A percentile compares a stretch with the other conserved stretches of the same genome.
These are phyloP conservation scores for Pelargonium hybrid DNA, from an alignment of 441 rosid species.

Conservation along the genomic window DNA sequence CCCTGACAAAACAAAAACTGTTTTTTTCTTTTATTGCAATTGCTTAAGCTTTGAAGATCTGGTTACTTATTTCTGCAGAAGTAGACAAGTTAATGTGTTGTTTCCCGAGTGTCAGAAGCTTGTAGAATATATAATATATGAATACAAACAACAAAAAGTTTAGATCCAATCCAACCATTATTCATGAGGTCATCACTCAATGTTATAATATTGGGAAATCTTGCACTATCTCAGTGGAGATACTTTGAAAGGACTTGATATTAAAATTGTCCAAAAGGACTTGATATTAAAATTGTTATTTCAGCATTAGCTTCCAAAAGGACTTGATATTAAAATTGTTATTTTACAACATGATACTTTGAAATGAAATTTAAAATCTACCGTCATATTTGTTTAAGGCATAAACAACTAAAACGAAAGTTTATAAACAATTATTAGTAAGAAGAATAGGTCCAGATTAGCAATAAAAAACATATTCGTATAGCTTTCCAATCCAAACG, in stretches of 20 bases:
- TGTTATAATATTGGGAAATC: background rate
- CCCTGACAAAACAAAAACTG: too few relatives aligned
- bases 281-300: background rate
- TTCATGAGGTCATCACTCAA: background rate
- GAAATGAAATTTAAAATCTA: too few relatives aligned
- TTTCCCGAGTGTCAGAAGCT: background rate
- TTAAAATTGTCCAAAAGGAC: background rate
- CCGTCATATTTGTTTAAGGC: too few relatives aligned
- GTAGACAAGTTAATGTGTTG: background rate
- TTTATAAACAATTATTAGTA: too few relatives aligned
- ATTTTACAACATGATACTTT: too few relatives aligned
- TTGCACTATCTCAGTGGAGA: background rate
- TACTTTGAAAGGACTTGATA: background rate
- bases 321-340: too few relatives aligned
- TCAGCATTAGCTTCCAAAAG: too few relatives aligned
- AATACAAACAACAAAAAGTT: background rate
- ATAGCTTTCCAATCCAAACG: background rate
- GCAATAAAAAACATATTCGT: background rate
- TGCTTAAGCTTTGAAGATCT: background rate
- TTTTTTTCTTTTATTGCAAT: too few relatives aligned
- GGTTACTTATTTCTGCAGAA: background rate
- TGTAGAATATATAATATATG: background rate
- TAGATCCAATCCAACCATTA: background rate
- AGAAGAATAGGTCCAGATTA: background rate
- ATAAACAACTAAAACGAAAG: too few relatives aligned